Evolutionary conservation across 2,329 filamentous ascomycete species (phyloP), one percentile per base, ranked within the genome.

Genomic region (Aphanocladium album): DNA sequence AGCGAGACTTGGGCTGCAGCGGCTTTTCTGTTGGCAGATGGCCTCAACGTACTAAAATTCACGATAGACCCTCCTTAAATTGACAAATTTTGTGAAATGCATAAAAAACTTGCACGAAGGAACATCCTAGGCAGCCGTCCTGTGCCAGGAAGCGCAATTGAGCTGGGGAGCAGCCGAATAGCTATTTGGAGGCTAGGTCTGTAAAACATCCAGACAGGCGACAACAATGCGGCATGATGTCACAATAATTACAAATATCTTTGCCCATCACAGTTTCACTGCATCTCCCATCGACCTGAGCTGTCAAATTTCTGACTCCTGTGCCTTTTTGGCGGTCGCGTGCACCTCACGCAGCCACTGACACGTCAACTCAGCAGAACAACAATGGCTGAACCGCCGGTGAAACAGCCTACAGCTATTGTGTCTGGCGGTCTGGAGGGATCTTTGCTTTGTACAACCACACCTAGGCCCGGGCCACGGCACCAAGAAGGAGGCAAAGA

Each of bases 341-440:
- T 50, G 55, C 30, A 56, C 33, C 19, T 19, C 23, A 33, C 41
- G 19, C 43, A 49, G 45, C 45, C 45, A 49, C 30, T 39, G 55
- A 57, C 55, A 57, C 55, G 55, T 57, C 55, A 57, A 49, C 14
- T n/a, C 2, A 45, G 23, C 21, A 39, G 8, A 37, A 16, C 49
- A 43, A 43, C 49, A 49, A 50, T 57, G 55, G 55, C 55, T 49
- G 43, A 57, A 50, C n/a, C 43, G 55, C 35, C 45, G 30, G 55
- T 57, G 55, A 57, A 57, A 50, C 33, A 39, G 11, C 17, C n/a
- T 21, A 39, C 16, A 39, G 35, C 4, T 14, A 39, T 14, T 39
- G 35, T 14, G 6, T 17, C 16, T 17, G 7, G 35, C 35, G 4
- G 7, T 11, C 6, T 39, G 16, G 35, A 16, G 35, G 35, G 35